Conservation (phyloP, 2,329 filamentous ascomycete species). For the Blastomyces silverae region DNA sequence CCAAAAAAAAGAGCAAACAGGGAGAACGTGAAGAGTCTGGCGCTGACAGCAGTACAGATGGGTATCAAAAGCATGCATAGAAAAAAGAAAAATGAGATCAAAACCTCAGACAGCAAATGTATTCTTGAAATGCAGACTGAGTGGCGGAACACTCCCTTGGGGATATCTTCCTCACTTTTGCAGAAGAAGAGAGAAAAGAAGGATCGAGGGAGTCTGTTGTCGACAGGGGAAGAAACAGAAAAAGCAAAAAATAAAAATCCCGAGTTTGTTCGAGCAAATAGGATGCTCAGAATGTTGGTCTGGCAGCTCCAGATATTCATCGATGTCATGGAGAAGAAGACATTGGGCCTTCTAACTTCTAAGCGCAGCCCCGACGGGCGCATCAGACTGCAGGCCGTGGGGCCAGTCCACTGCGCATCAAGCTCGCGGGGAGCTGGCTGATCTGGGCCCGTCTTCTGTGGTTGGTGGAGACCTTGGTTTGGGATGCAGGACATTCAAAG, state of each 20-base stretch:
- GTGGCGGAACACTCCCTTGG: not conserved
- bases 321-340: not conserved
- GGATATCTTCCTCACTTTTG: not conserved
- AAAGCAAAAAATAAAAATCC: not conserved
- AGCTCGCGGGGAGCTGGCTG: not conserved
- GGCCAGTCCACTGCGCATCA: not conserved
- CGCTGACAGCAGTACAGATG: not conserved
- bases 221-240: not conserved
- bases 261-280: conserved; percentile 11
- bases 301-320: not conserved
- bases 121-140: not conserved
- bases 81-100: conserved; percentile 14
- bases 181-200: not conserved
- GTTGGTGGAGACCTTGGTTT: not conserved
- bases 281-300: not conserved
- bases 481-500: not conserved
- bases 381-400: not conserved
- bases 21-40: not conserved
- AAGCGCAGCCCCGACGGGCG: no score
- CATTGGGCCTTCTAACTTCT: not conserved
- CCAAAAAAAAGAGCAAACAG: not conserved
- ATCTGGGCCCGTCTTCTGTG: not conserved
- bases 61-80: conserved; percentile 11
- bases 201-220: not conserved
- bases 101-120: conserved; percentile 8